phyloP scores from a whole-genome alignment of 306 rosid species.

The Chamaecrista fasciculata region DNA sequence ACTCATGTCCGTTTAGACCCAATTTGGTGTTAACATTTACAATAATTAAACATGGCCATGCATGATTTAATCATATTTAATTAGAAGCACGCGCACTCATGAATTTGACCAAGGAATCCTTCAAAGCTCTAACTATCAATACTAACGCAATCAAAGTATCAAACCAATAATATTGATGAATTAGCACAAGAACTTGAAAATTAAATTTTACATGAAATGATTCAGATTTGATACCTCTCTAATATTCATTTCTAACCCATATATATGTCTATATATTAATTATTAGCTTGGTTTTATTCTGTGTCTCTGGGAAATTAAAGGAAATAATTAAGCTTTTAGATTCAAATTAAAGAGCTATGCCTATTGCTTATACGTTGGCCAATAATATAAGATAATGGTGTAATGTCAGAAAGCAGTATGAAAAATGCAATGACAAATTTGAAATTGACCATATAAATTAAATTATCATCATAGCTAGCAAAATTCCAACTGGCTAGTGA shows the following conservation, averaged over 20 bases:
- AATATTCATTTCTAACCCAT: too few species aligned
- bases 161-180: too few species aligned
- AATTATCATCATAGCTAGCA: neutral
- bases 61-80: too few species aligned
- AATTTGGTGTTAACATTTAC: too few species aligned
- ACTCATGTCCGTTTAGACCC: too few species aligned
- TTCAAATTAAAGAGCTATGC: too few species aligned
- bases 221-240: neutral
- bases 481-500: neutral
- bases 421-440: slow-evolving; percentile 1
- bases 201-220: neutral
- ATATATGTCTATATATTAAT: too few species aligned
- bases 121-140: neutral
- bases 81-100: too few species aligned
- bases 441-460: slow-evolving; percentile 4
- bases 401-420: neutral
- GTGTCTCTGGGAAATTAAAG: too few species aligned
- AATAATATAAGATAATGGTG: neutral
- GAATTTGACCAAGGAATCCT: neutral
- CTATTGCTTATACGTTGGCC: neutral
- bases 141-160: too few species aligned
- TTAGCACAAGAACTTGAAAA: neutral
- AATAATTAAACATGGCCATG: too few species aligned
- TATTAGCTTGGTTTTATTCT: neutral
- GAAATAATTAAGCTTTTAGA: too few species aligned